A percentile compares a stretch with the other conserved stretches of the same genome.
Evolutionary conservation across 345 rosid species (phyloP).

Genomic region (Ricinus communis): DNA sequence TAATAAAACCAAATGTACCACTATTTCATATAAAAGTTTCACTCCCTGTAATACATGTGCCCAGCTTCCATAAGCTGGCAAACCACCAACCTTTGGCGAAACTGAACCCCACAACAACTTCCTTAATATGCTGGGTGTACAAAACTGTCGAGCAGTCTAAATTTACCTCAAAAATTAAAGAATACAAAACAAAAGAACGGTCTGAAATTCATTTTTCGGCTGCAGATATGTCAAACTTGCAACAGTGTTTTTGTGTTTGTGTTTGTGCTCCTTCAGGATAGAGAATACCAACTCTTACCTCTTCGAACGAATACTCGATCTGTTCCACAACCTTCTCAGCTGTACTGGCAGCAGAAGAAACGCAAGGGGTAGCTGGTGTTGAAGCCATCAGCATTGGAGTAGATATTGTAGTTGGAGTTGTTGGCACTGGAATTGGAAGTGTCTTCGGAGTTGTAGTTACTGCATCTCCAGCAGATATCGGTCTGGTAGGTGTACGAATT

Average conservation of each 20-base stretch:
- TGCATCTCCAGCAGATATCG: conserved; percentile 19
- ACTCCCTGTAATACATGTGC: background rate
- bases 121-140: too few relatives aligned
- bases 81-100: background rate
- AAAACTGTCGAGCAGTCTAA: background rate
- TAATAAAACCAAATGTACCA: background rate
- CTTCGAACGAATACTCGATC: conserved; percentile 48
- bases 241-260: background rate
- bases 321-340: conserved; percentile 14
- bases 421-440: conserved; percentile 36
- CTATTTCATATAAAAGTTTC: background rate
- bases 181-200: background rate
- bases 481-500: conserved; percentile 23
- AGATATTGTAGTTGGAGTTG: conserved; percentile 48
- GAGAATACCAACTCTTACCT: conserved; percentile 41
- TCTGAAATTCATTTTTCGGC: background rate
- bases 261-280: conserved; percentile 12
- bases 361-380: conserved; percentile 57
- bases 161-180: background rate
- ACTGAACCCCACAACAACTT: background rate
- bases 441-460: conserved; percentile 39
- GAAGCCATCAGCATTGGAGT: conserved; percentile 54
- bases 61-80: background rate
- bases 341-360: conserved; percentile 14
- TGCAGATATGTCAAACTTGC: background rate